Evolutionary conservation across 1,284 basidiomycete species (phyloP).

Genomic region (Marasmius fiardii): DNA sequence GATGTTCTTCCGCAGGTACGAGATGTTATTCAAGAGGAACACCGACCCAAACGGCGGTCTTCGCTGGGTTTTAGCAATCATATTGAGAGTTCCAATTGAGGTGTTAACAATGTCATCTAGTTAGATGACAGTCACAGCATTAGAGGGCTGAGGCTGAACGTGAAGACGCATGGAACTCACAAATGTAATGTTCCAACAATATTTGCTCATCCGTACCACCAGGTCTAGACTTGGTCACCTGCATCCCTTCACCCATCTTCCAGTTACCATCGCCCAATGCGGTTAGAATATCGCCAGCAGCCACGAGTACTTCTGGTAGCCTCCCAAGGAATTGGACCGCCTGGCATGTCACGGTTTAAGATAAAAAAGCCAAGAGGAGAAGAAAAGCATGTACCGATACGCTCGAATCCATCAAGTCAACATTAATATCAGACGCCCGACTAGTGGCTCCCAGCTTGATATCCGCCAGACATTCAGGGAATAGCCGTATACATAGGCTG

Average conservation of each 20-base stretch:
- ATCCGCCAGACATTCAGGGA: constrained; percentile 77
- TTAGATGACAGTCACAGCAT: constrained; percentile 1
- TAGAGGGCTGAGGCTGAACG: background rate
- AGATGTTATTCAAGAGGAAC: constrained; percentile 75
- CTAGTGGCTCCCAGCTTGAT: constrained; percentile 57
- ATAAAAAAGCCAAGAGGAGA: background rate
- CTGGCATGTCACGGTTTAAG: constrained; percentile 31
- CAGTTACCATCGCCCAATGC: constrained; percentile 81
- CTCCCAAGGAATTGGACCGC: constrained; percentile 65
- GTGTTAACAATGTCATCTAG: constrained; percentile 69
- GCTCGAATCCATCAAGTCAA: constrained; percentile 62
- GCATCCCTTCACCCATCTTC: constrained; percentile 81
- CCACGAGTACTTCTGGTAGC: constrained; percentile 63
- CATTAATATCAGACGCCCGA: constrained; percentile 43
- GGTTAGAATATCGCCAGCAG: constrained; percentile 59
- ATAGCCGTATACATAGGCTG: constrained; percentile 68
- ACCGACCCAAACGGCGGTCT: constrained; percentile 68
- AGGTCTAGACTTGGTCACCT: constrained; percentile 49
- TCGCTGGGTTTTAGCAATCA: constrained; percentile 58
- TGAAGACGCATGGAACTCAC: constrained; percentile 36
- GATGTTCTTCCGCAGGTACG: constrained; percentile 60
- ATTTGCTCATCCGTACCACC: constrained; percentile 53
- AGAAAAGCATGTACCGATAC: constrained; percentile 43
- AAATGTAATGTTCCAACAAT: constrained; percentile 70
- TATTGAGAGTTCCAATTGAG: constrained; percentile 52